Conservation (phyloP, 495 filamentous ascomycete genomes). For the Lasiosphaeria ovina region DNA sequence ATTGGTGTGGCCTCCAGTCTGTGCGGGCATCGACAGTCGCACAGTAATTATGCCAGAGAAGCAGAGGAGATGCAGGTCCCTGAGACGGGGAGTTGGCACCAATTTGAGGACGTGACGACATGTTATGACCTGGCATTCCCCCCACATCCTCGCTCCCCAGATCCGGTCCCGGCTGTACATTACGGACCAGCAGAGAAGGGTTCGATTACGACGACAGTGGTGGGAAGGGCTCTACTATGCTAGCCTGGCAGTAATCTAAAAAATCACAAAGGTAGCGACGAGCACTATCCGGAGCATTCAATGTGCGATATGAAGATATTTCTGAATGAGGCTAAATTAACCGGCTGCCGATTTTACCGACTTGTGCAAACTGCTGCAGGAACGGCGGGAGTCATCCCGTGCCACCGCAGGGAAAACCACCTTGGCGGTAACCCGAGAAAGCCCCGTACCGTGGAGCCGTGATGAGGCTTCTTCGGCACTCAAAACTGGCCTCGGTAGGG, state of each 20-base stretch:
- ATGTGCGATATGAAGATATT: constrained; percentile 7
- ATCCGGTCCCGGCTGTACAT: constrained; percentile 22
- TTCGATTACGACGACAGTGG: constrained; percentile 4
- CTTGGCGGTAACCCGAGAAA: constrained; percentile 25
- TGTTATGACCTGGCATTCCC: background rate
- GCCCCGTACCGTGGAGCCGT: background rate
- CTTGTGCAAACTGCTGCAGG: constrained; percentile 19
- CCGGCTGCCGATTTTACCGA: constrained; percentile 35
- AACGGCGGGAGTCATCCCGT: constrained; percentile 23
- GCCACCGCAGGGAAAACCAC: constrained; percentile 14
- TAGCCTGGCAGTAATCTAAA: constrained; percentile 12
- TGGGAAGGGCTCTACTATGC: background rate
- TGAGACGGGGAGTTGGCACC: background rate
- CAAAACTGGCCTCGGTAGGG: constrained; percentile 1
- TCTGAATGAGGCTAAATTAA: constrained; percentile 33
- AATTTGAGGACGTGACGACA: background rate
- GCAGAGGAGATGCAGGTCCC: constrained; percentile 6
- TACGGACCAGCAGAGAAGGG: constrained; percentile 18
- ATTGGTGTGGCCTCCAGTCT: constrained; percentile 10
- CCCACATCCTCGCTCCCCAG: constrained; percentile 8
- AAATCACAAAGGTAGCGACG: constrained; percentile 8
- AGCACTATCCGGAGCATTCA: constrained; percentile 32
- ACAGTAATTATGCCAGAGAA: background rate
- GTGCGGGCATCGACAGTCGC: constrained; percentile 1
- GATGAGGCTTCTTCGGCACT: constrained; percentile 19